A percentile compares a stretch with the other conserved stretches of the same genome.
phyloP scores from a whole-genome alignment of 208 protist species.

The Naegleria gruberi region DNA sequence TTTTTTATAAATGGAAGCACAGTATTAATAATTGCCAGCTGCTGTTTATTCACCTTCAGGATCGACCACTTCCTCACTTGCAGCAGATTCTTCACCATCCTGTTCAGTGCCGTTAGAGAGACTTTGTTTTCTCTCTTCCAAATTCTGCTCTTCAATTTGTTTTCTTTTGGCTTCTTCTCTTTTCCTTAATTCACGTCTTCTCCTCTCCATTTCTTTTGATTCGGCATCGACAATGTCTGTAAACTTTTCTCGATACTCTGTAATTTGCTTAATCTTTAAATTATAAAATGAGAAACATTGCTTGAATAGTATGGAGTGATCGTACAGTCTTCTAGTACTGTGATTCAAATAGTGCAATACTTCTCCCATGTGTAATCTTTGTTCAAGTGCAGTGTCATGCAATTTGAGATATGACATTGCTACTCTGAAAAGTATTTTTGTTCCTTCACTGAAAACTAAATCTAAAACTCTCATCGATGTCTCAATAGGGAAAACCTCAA shows the following conservation, averaged over 20 bases:
- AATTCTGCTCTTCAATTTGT: not conserved
- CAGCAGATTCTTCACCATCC: too few species aligned
- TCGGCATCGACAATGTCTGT: not conserved
- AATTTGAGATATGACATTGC: slow-evolving; percentile 37
- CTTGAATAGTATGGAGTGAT: not conserved
- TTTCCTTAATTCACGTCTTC: not conserved
- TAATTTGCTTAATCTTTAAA: not conserved
- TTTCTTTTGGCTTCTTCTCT: not conserved
- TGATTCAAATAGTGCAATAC: slow-evolving; percentile 9
- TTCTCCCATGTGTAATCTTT: not conserved
- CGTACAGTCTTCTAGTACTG: not conserved
- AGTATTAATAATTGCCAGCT: too few species aligned
- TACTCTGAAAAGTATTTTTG: slow-evolving; percentile 46
- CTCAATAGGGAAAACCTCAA: slow-evolving; percentile 46
- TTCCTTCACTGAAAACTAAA: slow-evolving; percentile 47
- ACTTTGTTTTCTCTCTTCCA: not conserved
- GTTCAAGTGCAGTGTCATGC: slow-evolving; percentile 32
- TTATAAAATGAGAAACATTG: not conserved
- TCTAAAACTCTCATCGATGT: slow-evolving; percentile 46
- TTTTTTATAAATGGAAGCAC: too few species aligned
- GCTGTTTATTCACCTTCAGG: too few species aligned
- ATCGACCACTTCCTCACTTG: too few species aligned
- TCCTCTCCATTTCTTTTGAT: not conserved
- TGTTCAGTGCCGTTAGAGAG: not conserved
- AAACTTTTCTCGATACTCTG: not conserved